Percentiles rank a stretch among this genome's conserved stretches.
These are phyloP conservation scores for Suillus subalutaceus DNA, from an alignment of 768 basidiomycete species.

Conservation along the genomic window DNA sequence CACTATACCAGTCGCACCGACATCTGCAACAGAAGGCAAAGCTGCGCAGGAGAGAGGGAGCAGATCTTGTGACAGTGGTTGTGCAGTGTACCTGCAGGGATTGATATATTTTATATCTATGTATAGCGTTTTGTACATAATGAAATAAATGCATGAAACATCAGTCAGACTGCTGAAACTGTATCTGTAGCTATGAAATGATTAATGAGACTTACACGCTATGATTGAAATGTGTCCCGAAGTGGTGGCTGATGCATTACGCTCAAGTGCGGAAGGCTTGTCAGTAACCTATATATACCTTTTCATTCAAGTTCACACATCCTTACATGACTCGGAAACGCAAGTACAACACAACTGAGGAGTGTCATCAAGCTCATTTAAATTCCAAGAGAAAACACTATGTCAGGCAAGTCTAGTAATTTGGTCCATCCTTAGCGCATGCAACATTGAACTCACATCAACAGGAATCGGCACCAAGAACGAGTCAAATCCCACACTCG, in stretches of 20 bases:
- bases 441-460: neutral
- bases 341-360: slow-evolving; percentile 2
- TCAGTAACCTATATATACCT: neutral
- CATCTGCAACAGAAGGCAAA: neutral
- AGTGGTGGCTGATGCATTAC: neutral
- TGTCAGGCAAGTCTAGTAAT: neutral
- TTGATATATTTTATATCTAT: neutral
- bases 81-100: neutral
- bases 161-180: neutral
- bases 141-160: no score
- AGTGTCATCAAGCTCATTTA: neutral
- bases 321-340: neutral
- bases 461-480: neutral
- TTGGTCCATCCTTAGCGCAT: neutral
- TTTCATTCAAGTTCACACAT: neutral
- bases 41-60: neutral
- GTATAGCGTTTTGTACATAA: no score
- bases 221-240: neutral
- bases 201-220: no score
- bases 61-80: neutral
- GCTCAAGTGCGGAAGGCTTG: neutral
- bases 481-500: neutral
- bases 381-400: neutral
- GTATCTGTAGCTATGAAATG: neutral
- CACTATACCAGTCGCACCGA: no score